These are phyloP conservation scores for Pythium coloratum DNA, from an alignment of 352 stramenopile species.

Conservation along the genomic window DNA sequence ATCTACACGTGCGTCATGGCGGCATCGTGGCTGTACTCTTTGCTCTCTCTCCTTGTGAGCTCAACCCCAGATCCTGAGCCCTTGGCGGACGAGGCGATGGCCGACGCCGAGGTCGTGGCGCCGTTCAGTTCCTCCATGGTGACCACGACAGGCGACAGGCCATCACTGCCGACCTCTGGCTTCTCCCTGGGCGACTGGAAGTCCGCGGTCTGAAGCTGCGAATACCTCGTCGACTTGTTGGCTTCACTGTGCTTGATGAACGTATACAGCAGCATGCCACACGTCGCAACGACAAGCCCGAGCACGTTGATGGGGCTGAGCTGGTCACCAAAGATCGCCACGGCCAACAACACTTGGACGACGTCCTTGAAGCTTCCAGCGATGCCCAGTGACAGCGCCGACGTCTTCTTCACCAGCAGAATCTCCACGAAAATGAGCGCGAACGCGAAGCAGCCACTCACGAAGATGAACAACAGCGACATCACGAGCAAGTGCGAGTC, in stretches of 20 bases:
- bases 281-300: slow-evolving; percentile 67
- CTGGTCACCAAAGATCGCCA: slow-evolving; percentile 74
- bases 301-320: slow-evolving; percentile 63
- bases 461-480: slow-evolving; percentile 63
- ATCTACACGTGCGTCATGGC: slow-evolving; percentile 25
- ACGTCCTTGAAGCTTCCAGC: slow-evolving; percentile 83
- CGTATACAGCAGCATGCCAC: slow-evolving; percentile 77
- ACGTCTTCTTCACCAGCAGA: slow-evolving; percentile 80
- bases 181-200: not conserved
- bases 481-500: slow-evolving; percentile 48
- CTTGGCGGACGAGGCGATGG: slow-evolving; percentile 5
- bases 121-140: slow-evolving; percentile 36
- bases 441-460: slow-evolving; percentile 70
- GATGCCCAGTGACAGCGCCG: slow-evolving; percentile 75
- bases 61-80: slow-evolving; percentile 14
- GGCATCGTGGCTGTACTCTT: slow-evolving; percentile 36
- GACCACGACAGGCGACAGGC: slow-evolving; percentile 23
- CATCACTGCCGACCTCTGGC: not conserved
- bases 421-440: slow-evolving; percentile 85
- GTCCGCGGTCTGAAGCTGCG: slow-evolving; percentile 27
- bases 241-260: slow-evolving; percentile 60
- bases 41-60: slow-evolving; percentile 61
- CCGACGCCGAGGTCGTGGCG: not conserved
- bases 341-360: slow-evolving; percentile 72
- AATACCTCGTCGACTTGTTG: slow-evolving; percentile 30